Evolutionary conservation across 2,329 filamentous ascomycete genomes (phyloP), one percentile per base, ranked within the genome.

Genomic region (Neofusicoccum cordaticola): DNA sequence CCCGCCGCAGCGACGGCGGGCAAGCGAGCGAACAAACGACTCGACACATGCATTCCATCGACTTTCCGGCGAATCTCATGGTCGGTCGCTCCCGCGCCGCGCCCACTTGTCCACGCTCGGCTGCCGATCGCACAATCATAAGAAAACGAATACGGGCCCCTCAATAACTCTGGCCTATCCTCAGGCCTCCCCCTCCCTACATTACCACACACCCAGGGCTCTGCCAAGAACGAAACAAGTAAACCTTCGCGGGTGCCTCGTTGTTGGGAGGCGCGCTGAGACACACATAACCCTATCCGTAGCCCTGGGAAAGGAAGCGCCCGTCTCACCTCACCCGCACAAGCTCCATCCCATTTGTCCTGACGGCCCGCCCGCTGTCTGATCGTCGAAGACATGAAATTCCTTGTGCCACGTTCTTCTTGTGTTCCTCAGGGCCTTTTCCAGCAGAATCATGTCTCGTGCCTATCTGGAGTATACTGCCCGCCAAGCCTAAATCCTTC

Each of bases 101-200:
- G 13, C 8, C 6, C 27, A 6, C 27, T 3, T 7, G 11, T 56
- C 22, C 12, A 31, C 22, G 11, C n/a, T 4, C 19, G 17, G 27
- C 2, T 11, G 56, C 17, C 42, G 56, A 60, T 60, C 56, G 27
- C 31, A 27, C 56, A 60, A 60, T 60, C 42, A 45, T 12, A 13
- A 35, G 42, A 47, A 56, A 60, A 47, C 56, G 56, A 60, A 60
- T 60, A 60, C 56, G 56, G 42, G 56, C 56, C 56, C 56, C 56
- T 60, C 56, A 60, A 60, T 60, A 35, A 47, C 42, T 22, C 41
- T 47, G 22, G 15, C 41, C 19, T 17, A 60, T 15, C 42, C 56
- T 34, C 56, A 47, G 56, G 56, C 56, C 56, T 47, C 56, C 56
- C 27, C 56, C 15, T 17, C 41, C n/a, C 7, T 31, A 44, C 42